These are phyloP conservation scores for Colletotrichum filicis DNA, from an alignment of 2,329 filamentous ascomycete species.

Conservation along the genomic window DNA sequence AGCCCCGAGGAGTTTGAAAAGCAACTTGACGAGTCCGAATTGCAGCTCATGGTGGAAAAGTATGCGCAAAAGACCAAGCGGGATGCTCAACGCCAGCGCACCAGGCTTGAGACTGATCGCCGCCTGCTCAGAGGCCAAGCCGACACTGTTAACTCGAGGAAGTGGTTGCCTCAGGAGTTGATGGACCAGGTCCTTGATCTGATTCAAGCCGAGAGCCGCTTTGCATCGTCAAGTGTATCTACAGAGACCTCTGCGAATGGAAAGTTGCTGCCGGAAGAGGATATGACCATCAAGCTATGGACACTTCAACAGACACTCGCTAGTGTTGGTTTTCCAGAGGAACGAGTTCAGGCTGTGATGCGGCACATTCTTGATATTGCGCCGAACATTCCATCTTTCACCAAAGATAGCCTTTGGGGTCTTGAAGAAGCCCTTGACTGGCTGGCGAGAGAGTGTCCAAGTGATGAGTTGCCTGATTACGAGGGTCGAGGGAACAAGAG, in stretches of 20 bases:
- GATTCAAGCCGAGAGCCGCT: slow-evolving; percentile 73
- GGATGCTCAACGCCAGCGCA: slow-evolving; percentile 81
- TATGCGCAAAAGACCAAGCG: slow-evolving; percentile 81
- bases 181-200: slow-evolving; percentile 81
- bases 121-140: slow-evolving; percentile 84
- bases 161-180: slow-evolving; percentile 85
- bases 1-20: slow-evolving; percentile 90
- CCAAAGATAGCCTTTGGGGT: slow-evolving; percentile 81
- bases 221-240: slow-evolving; percentile 60
- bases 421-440: slow-evolving; percentile 90
- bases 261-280: slow-evolving; percentile 77
- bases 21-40: slow-evolving; percentile 88
- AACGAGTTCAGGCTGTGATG: slow-evolving; percentile 72
- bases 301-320: slow-evolving; percentile 79
- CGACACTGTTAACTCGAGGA: slow-evolving; percentile 74
- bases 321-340: slow-evolving; percentile 74
- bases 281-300: slow-evolving; percentile 84
- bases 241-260: slow-evolving; percentile 53
- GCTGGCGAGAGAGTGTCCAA: slow-evolving; percentile 81
- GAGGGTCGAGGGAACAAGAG: slow-evolving; percentile 58
- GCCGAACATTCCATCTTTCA: slow-evolving; percentile 65
- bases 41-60: slow-evolving; percentile 89
- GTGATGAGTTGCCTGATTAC: slow-evolving; percentile 78
- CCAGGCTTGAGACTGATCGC: slow-evolving; percentile 85
- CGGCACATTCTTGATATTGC: slow-evolving; percentile 75